Evolutionary conservation across 164 flowering plant species (phyloP).

Genomic region (Berberis thunbergii): DNA sequence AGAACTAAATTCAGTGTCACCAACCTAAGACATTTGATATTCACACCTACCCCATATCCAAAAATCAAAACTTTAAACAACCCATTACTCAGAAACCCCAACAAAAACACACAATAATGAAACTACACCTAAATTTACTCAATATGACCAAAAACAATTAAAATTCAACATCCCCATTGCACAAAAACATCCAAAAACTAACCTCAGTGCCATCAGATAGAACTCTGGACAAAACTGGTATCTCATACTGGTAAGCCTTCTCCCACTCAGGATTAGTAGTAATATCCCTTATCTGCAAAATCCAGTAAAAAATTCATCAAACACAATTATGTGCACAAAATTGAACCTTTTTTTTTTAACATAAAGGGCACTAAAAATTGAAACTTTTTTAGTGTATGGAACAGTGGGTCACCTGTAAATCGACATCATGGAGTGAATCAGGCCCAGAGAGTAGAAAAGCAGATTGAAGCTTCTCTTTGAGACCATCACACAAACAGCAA

Average conservation of each 20-base stretch:
- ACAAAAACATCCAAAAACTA: conserved; percentile 5
- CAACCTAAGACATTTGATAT: too few relatives aligned
- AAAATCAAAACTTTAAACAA: background rate
- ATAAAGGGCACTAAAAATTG: background rate
- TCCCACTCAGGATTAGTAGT: conserved; percentile 83
- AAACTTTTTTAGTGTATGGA: background rate
- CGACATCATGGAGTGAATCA: conserved; percentile 60
- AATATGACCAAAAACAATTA: background rate
- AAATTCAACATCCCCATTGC: background rate
- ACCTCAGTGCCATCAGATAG: conserved; percentile 90
- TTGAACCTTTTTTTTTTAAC: background rate
- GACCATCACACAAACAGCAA: conserved; percentile 97
- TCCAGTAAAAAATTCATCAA: conserved; percentile 10
- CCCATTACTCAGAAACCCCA: conserved; percentile 1
- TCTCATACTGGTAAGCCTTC: conserved; percentile 78
- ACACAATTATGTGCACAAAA: background rate
- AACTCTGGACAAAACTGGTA: conserved; percentile 82
- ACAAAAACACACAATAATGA: background rate
- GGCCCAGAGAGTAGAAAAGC: conserved; percentile 60
- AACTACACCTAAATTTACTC: too few relatives aligned
- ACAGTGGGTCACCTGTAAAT: conserved; percentile 39
- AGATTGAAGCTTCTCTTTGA: conserved; percentile 80
- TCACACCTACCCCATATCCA: background rate
- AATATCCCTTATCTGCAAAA: conserved; percentile 66
- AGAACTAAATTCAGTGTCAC: too few relatives aligned